Evolutionary conservation across 352 stramenopile genomes (phyloP).

Genomic region (Globisporangium okanoganense): DNA sequence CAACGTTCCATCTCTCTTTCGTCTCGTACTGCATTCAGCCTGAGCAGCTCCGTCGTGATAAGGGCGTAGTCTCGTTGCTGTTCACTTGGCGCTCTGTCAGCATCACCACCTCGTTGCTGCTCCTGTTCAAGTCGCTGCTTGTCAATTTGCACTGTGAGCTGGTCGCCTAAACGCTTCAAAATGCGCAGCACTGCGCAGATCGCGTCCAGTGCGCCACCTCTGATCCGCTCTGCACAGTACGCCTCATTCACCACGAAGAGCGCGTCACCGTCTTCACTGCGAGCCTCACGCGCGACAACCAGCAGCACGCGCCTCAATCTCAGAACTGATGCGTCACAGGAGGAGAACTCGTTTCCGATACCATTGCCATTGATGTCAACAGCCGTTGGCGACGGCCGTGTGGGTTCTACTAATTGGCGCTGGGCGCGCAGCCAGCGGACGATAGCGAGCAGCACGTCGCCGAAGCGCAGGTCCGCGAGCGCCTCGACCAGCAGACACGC

Average conservation of each 20-base stretch:
- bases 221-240: conserved; percentile 31
- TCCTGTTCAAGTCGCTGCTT: neutral
- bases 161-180: conserved; percentile 29
- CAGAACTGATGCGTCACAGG: neutral
- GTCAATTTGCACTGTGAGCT: neutral
- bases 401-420: neutral
- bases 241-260: conserved; percentile 49
- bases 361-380: neutral
- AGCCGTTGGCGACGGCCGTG: no score
- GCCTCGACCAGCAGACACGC: conserved; percentile 57
- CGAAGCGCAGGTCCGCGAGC: conserved; percentile 49
- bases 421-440: conserved; percentile 29
- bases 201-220: conserved; percentile 25
- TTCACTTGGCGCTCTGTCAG: neutral
- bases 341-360: neutral
- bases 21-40: neutral
- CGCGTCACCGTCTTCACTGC: conserved; percentile 34
- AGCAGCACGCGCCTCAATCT: conserved; percentile 32
- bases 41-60: neutral
- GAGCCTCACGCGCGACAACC: conserved; percentile 36
- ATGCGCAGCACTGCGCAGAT: conserved; percentile 49
- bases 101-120: neutral
- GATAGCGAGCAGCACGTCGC: conserved; percentile 53
- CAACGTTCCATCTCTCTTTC: no score
- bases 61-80: neutral